Base-by-base conservation (phyloP, 305 asterid genomes). In the Fraxinus paxiana region DNA sequence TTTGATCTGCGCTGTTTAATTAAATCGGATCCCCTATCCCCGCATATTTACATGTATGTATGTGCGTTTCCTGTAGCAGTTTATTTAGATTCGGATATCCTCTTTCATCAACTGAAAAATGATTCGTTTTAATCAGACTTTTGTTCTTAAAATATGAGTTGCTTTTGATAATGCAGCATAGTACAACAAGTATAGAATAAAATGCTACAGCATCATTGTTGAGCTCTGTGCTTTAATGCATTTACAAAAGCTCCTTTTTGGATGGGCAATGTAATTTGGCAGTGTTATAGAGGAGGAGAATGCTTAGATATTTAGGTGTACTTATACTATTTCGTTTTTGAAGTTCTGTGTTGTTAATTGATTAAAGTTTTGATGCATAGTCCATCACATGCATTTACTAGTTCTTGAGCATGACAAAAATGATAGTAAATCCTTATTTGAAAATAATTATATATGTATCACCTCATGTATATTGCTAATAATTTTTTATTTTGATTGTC, bases 1-100 rank as follows among this genome's bases (percentile, higher is more conserved):
- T 75, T 82, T 79, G 87, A 88, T 88, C 82, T 84, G 84, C 43
- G 41, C 20, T 73, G 79, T 82, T 51, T 24, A 76, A 70, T 79
- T 54, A 31, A 77, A 76, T 79, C 41, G n/a, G 75, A 69, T 5
- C 43, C 75, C 41, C 12, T 69, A 13, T 69, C 18, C 43, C 2
- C 3, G 24, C 75, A 20, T 69, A 69, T 69, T 1, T 31, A 13
- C 75, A 5, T 18, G 8, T 28, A 69, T 28, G 26, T 30, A 69
- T 31, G 75, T 31, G 43, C 43, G 41, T 69, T 31, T 69, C 41
- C 20, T 15, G 24, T 31, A 69, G 43, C 75, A 31, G 75, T 12
- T 28, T 28, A 26, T 65, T 65, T 65, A 17, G 38, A 28, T 15
- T 31, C 31, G 22, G 12, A 69, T 31, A 69, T 31, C 13, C 12